Percentiles rank a stretch among this genome's conserved stretches.
Conservation (phyloP, 2,329 filamentous ascomycete species). For the Penicillium digitatum region DNA sequence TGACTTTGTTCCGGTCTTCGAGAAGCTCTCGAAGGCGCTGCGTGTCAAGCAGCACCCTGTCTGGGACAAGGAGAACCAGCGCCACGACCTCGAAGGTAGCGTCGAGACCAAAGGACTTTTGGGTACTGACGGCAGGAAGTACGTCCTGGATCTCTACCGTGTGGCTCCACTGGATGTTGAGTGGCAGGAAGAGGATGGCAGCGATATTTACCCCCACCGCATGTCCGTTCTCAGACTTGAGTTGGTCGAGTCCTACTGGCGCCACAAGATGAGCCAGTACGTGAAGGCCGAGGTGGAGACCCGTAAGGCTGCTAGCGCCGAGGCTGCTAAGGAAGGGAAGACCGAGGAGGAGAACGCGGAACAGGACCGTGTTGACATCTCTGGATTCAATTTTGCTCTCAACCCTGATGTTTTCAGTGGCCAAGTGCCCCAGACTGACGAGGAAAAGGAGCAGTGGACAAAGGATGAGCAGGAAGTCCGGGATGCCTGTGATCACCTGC, state of each 20-base stretch:
- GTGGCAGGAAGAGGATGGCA: conserved; percentile 75
- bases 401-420: conserved; percentile 97
- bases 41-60: conserved; percentile 92
- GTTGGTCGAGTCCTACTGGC: conserved; percentile 79
- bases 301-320: conserved; percentile 48
- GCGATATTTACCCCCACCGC: conserved; percentile 75
- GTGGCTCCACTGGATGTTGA: conserved; percentile 85
- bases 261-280: conserved; percentile 83
- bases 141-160: conserved; percentile 93
- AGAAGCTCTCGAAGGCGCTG: conserved; percentile 84
- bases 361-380: conserved; percentile 75
- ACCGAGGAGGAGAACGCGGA: conserved; percentile 41
- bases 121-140: conserved; percentile 93
- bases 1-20: conserved; percentile 76
- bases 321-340: conserved; percentile 38
- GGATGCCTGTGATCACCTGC: conserved; percentile 73
- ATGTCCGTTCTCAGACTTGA: conserved; percentile 94
- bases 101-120: conserved; percentile 98
- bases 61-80: conserved; percentile 93
- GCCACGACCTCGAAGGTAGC: conserved; percentile 87
- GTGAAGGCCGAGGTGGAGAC: conserved; percentile 72
- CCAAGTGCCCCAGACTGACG: conserved; percentile 81
- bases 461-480: conserved; percentile 86
- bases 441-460: conserved; percentile 77
- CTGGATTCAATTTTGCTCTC: conserved; percentile 78